Evolutionary conservation across 192 early-diverging fungal species (phyloP), one percentile per base, ranked within the genome.

Genomic region (Bifiguratus adelaidae): DNA sequence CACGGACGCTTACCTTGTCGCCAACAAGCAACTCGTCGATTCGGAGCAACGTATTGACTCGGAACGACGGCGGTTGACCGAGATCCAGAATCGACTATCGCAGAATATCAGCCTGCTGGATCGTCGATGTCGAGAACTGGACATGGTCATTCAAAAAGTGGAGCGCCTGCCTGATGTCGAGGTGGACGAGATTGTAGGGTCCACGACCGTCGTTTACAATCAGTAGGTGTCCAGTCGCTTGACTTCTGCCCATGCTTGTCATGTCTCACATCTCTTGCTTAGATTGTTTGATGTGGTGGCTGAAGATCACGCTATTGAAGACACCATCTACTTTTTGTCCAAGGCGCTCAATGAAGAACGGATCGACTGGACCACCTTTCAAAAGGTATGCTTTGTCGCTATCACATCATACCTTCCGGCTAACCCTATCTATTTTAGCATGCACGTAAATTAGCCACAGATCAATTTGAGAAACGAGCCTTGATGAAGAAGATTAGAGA

Each of bases 381-480:
- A 93, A 80, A 88, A 86, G 82, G 86, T 76, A 59, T 24, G 37
- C 21, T 25, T 18, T 16, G 27, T 20, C 9, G 26, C 19, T 8
- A 4, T 18, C 4, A 7, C 48, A 41, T 27, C 26, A 8, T 28
- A 11, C 5, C 22, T 25, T 58, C n/a, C 41, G 20, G 28, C 30
- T 26, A 30, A 42, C 2, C 26, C 25, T 38, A 16, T 44, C 50
- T 19, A 11, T 16, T 46, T 19, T 34, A 91, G 74, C 73, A 76
- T 48, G 78, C 87, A 23, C 76, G 92, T 4, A 77, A 71, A 29
- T 67, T 96, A 15, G 81, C 89, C 0, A 67, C 87, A 44, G 89
- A 93, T 44, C 88, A 92, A 58, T 96, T 93, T 52, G 76, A 91
- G 80, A 86, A 88, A 30, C 73, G 88, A 30, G 89, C 85, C 0